Evolutionary conservation across 2,329 filamentous ascomycete species (phyloP).

Genomic region (Colletotrichum paranaense): DNA sequence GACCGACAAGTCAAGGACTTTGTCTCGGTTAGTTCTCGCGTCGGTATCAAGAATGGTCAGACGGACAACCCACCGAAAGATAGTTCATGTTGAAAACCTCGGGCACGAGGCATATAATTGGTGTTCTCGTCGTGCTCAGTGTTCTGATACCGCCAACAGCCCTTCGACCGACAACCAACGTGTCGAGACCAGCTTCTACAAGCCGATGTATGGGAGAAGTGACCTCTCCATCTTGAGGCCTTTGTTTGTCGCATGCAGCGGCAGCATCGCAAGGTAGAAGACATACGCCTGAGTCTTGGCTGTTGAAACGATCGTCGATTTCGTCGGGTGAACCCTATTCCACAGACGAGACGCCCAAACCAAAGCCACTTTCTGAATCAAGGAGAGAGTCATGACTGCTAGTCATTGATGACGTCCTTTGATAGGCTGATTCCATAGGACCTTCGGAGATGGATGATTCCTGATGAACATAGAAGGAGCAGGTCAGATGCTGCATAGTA

Average conservation of each 20-base stretch:
- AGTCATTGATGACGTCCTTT: neutral
- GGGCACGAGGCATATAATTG: constrained; percentile 44
- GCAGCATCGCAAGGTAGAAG: neutral
- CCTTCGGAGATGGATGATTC: neutral
- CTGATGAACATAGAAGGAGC: constrained; percentile 22
- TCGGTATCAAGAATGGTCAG: neutral
- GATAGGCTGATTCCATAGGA: neutral
- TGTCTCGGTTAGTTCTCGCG: neutral
- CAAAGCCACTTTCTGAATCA: neutral
- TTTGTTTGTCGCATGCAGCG: no score
- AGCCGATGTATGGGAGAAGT: neutral
- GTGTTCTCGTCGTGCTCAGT: constrained; percentile 27
- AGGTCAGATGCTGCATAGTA: constrained; percentile 39
- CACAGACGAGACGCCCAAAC: neutral
- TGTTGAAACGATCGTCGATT: neutral
- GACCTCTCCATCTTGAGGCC: neutral
- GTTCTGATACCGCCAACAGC: constrained; percentile 35
- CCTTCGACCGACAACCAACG: neutral
- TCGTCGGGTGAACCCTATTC: constrained; percentile 1
- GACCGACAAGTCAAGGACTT: constrained; percentile 5
- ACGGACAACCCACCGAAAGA: constrained; percentile 47
- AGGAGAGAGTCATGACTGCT: neutral
- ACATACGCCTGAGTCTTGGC: constrained; percentile 21
- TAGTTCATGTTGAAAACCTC: constrained; percentile 51
- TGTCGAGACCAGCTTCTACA: constrained; percentile 28